Evolutionary conservation across 1,284 basidiomycete species (phyloP).

Genomic region (Porogramme epimiltina): DNA sequence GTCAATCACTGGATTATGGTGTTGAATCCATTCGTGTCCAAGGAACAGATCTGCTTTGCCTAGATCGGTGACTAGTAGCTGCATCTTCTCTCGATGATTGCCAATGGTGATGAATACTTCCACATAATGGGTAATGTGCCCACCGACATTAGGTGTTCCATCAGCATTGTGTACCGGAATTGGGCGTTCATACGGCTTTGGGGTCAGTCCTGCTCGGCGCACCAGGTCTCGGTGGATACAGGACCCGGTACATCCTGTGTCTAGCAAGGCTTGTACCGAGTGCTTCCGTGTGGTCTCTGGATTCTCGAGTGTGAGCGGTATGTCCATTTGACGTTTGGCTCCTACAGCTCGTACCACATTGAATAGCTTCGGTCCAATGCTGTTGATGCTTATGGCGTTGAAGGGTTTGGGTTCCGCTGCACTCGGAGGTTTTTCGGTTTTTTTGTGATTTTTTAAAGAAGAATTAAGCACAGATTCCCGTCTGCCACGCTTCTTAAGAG

Average conservation of each 20-base stretch:
- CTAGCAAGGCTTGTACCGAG: slow-evolving; percentile 10
- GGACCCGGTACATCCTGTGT: slow-evolving; percentile 26
- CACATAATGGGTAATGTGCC: neutral
- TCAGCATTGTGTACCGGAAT: slow-evolving; percentile 20
- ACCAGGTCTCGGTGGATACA: slow-evolving; percentile 25
- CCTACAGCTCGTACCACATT: slow-evolving; percentile 6
- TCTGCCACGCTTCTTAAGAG: neutral
- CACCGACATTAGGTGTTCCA: slow-evolving; percentile 3
- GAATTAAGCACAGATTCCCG: slow-evolving; percentile 4
- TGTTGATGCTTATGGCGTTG: slow-evolving; percentile 7
- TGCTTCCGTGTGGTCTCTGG: slow-evolving; percentile 2
- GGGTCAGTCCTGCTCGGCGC: slow-evolving; percentile 11
- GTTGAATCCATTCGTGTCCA: slow-evolving; percentile 10
- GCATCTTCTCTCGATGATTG: slow-evolving; percentile 2
- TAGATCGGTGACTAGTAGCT: slow-evolving; percentile 3
- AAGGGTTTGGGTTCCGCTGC: slow-evolving; percentile 3
- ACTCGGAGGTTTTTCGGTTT: slow-evolving; percentile 6
- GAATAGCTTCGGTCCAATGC: neutral
- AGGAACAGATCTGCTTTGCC: slow-evolving; percentile 9
- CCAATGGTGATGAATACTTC: slow-evolving; percentile 1
- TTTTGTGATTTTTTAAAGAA: slow-evolving; percentile 1
- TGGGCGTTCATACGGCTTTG: slow-evolving; percentile 10
- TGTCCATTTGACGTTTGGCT: slow-evolving; percentile 4
- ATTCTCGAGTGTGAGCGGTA: slow-evolving; percentile 9
- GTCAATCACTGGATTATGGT: slow-evolving; percentile 10